Conservation (phyloP, 2,329 filamentous ascomycete genomes). For the Talaromyces sp. region DNA sequence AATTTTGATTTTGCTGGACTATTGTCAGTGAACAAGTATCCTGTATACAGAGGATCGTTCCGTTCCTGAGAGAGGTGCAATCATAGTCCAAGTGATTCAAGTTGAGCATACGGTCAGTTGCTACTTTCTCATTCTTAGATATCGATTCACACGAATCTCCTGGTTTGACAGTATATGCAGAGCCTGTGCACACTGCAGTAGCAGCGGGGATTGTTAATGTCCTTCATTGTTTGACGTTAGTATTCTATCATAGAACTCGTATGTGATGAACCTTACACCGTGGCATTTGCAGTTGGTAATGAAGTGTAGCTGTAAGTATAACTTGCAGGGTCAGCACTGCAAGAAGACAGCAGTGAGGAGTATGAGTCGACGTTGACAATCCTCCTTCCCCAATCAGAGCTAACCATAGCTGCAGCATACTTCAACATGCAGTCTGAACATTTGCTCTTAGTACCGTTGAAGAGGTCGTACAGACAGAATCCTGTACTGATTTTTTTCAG, state of each 20-base stretch:
- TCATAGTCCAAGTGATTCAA: neutral
- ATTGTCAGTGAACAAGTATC: neutral
- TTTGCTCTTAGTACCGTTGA: neutral
- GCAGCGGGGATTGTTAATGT: neutral
- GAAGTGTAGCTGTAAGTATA: neutral
- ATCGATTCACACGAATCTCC: neutral
- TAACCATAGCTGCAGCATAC: neutral
- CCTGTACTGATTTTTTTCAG: neutral
- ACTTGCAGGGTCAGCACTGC: neutral
- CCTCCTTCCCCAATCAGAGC: neutral
- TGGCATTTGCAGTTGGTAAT: neutral
- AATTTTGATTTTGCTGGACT: neutral
- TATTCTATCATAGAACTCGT: neutral
- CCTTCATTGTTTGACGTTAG: neutral
- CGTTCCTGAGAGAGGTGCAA: neutral
- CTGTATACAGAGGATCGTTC: neutral
- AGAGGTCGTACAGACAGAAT: neutral
- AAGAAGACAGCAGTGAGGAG: neutral
- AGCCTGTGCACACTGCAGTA: neutral
- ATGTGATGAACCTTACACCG: neutral
- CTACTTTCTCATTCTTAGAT: neutral
- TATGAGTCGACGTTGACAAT: neutral
- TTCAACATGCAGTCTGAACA: neutral
- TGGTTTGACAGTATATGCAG: neutral
- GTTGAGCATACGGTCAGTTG: neutral